These are phyloP conservation scores for Malania oleifera DNA, from an alignment of 164 flowering plant species.

Conservation along the genomic window DNA sequence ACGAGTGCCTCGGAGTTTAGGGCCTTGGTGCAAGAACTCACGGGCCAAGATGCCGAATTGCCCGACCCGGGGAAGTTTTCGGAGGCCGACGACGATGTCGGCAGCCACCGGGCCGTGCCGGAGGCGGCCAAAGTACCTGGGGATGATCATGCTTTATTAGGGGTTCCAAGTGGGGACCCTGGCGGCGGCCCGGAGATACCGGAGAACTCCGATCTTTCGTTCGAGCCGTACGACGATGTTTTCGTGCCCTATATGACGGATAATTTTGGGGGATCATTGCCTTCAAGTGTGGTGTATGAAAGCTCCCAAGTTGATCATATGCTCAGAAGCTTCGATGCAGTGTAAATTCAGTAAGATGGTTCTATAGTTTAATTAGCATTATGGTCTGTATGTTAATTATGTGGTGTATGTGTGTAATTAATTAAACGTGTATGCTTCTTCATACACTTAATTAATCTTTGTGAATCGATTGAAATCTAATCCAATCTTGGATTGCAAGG, in stretches of 20 bases:
- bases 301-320: not conserved
- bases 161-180: no score
- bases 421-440: no score
- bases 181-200: not conserved
- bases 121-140: no score
- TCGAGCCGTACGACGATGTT: not conserved
- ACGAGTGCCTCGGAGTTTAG: conserved; percentile 25
- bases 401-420: no score
- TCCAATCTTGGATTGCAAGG: no score
- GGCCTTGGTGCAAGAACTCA: conserved; percentile 34
- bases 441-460: no score
- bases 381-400: no score
- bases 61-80: conserved; percentile 17
- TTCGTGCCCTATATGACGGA: not conserved
- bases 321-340: not conserved
- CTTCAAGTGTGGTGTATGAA: not conserved
- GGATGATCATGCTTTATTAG: no score
- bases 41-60: conserved; percentile 32
- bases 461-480: no score
- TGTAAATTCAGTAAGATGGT: no score
- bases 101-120: not conserved
- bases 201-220: not conserved
- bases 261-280: not conserved
- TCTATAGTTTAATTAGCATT: no score
- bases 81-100: not conserved